Base-by-base conservation (phyloP, 192 early-diverging fungal species). In the Backusella luteola region DNA sequence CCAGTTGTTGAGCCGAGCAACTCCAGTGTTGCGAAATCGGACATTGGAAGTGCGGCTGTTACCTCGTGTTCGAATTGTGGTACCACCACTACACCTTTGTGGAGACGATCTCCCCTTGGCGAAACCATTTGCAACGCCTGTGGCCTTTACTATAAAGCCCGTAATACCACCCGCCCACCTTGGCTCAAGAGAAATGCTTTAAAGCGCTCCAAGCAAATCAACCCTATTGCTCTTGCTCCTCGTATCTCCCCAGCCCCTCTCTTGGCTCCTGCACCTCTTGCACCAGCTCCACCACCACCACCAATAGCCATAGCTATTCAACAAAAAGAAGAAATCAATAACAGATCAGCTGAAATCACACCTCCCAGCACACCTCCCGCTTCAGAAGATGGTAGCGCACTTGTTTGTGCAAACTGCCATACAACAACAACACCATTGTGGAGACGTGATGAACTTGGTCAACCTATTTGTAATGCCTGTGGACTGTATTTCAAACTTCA, bases 401-500 rank as follows among this genome's bases (percentile, higher is more conserved):
- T 72, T 69, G 14, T 73, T 6, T 91, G 93, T 78, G 91, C 85
- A 77, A 94, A 94, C 80, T 96, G 94, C 80, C 84, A 86, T 4
- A 90, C 86, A 21, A 89, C 87, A 44, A 79, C 79, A 21, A 91
- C 94, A 5, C 93, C 94, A 6, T 84, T 94, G 0, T 95, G 94
- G 94, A 83, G 94, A 71, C 85, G 93, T 49, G 91, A 93, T 78
- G 80, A 79, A 32, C 79, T 82, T 4, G 93, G 92, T 67, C 88
- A 93, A 32, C 79, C 88, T 52, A 90, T 95, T 56, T 97, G 96
- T 85, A 97, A 97, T 81, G 95, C 95, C 19, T 97, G 96, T 81
- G 97, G 96, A 2, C 84, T 97, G 41, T 96, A 97, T 81, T 96
- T 86, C 80, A 93, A 92, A 74, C 89, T 95, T 41, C 93, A 97